These are phyloP conservation scores for Phytophthora tubulina DNA, from an alignment of 352 stramenopile species.

Conservation along the genomic window DNA sequence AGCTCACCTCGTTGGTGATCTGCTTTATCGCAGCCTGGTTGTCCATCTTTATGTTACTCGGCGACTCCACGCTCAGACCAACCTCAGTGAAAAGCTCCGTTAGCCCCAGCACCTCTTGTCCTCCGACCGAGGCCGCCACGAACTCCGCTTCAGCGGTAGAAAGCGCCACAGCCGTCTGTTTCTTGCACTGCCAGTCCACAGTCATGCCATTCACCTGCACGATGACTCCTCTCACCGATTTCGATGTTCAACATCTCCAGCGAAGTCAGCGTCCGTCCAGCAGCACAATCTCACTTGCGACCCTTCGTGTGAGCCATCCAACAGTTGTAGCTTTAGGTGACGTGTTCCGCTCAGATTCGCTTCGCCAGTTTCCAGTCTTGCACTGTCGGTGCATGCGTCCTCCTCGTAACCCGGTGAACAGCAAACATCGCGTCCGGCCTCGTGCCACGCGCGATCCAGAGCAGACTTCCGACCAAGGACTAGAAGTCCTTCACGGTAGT, in stretches of 20 bases:
- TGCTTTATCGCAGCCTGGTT: constrained; percentile 26
- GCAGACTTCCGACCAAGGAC: constrained; percentile 39
- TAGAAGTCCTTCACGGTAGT: constrained; percentile 35
- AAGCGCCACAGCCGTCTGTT: constrained; percentile 24
- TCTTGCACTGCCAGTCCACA: constrained; percentile 21
- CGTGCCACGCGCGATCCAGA: constrained; percentile 41
- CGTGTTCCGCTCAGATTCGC: constrained; percentile 13
- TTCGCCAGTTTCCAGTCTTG: constrained; percentile 25
- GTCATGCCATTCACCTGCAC: constrained; percentile 28
- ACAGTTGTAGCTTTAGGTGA: constrained; percentile 14
- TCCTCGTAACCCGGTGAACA: constrained; percentile 28
- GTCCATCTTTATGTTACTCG: constrained; percentile 13
- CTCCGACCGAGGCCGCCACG: constrained; percentile 12
- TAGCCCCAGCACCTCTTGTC: constrained; percentile 16
- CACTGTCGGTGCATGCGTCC: constrained; percentile 14
- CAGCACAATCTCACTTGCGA: not conserved
- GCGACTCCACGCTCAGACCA: not conserved
- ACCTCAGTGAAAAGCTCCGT: constrained; percentile 23
- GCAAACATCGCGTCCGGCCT: constrained; percentile 38
- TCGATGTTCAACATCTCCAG: not conserved
- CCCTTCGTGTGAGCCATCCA: not conserved
- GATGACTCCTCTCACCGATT: constrained; percentile 17
- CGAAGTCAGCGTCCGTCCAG: constrained; percentile 18
- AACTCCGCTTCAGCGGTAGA: constrained; percentile 35
- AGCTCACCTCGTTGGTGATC: constrained; percentile 18